A percentile compares a stretch with the other conserved stretches of the same genome.
phyloP scores from a whole-genome alignment of 2,329 filamentous ascomycete species.

The Stachybotrys chlorohalonatus region DNA sequence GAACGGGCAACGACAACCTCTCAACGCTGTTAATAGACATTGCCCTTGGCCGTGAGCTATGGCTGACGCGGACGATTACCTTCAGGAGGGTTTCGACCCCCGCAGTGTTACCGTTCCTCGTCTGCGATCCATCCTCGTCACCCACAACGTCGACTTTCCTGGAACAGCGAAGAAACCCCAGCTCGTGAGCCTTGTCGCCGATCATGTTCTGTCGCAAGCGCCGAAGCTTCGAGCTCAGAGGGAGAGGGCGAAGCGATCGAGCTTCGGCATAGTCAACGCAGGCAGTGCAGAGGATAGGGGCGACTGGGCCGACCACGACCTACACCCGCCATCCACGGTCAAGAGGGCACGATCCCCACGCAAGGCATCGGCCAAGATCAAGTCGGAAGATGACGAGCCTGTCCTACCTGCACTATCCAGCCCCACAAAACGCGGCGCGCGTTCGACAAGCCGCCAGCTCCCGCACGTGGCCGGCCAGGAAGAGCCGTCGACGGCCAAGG shows the following conservation, averaged over 20 bases:
- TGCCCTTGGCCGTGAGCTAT: slow-evolving; percentile 23
- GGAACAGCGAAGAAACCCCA: slow-evolving; percentile 87
- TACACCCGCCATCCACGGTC: slow-evolving; percentile 35
- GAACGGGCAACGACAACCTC: too few species aligned
- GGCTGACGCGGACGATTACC: slow-evolving; percentile 70
- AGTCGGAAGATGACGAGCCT: slow-evolving; percentile 41
- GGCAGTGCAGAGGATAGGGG: slow-evolving; percentile 58
- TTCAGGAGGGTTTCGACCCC: slow-evolving; percentile 80
- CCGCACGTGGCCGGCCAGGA: slow-evolving; percentile 39
- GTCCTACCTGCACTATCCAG: slow-evolving; percentile 28
- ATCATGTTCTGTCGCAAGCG: slow-evolving; percentile 69
- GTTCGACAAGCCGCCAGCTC: slow-evolving; percentile 45
- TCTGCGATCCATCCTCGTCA: slow-evolving; percentile 83
- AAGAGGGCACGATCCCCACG: slow-evolving; percentile 47
- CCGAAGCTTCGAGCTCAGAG: slow-evolving; percentile 66
- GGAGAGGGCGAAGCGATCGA: slow-evolving; percentile 74
- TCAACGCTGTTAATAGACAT: background rate
- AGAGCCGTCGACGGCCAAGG: slow-evolving; percentile 22
- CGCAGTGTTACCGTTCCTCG: slow-evolving; percentile 75
- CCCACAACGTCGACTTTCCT: slow-evolving; percentile 77
- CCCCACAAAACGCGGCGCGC: slow-evolving; percentile 45
- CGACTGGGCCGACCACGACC: slow-evolving; percentile 51
- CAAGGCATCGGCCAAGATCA: slow-evolving; percentile 42
- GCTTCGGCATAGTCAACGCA: slow-evolving; percentile 69
- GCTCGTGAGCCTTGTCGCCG: slow-evolving; percentile 74